A percentile compares a stretch with the other conserved stretches of the same genome.
Evolutionary conservation across 768 basidiomycete species (phyloP).

Genomic region (Agrocybe pediades): DNA sequence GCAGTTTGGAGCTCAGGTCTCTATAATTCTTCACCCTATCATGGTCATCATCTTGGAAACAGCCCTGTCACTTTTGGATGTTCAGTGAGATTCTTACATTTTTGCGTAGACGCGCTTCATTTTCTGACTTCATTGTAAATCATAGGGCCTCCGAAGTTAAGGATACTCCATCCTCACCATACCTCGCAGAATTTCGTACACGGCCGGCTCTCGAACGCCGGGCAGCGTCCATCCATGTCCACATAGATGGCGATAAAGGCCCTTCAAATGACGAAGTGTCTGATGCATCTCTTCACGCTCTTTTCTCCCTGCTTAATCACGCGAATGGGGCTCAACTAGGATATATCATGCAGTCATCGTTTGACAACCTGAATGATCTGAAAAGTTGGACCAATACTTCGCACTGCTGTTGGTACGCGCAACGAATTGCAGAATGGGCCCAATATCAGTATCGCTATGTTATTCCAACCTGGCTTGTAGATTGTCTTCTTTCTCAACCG

Average conservation of each 20-base stretch:
- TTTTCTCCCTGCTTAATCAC: constrained; percentile 73
- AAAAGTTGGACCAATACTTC: constrained; percentile 66
- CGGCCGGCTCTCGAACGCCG: constrained; percentile 78
- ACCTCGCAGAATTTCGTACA: constrained; percentile 82
- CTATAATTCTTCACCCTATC: constrained; percentile 70
- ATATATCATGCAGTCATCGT: constrained; percentile 69
- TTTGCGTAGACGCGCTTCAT: constrained; percentile 8
- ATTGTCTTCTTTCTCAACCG: constrained; percentile 66
- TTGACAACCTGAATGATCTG: constrained; percentile 64
- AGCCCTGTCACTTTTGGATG: constrained; percentile 56
- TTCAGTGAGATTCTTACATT: constrained; percentile 54
- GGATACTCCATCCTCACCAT: constrained; percentile 73
- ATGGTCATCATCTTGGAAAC: constrained; percentile 68
- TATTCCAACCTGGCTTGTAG: constrained; percentile 83
- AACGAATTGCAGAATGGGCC: constrained; percentile 80
- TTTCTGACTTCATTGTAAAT: constrained; percentile 9
- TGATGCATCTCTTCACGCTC: constrained; percentile 68
- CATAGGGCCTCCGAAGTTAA: constrained; percentile 62
- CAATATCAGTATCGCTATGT: constrained; percentile 94
- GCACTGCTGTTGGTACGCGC: constrained; percentile 83
- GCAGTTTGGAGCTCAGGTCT: constrained; percentile 74
- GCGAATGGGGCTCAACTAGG: constrained; percentile 77
- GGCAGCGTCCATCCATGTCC: constrained; percentile 87
- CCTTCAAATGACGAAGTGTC: constrained; percentile 76
- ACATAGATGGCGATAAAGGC: constrained; percentile 86